Evolutionary conservation across 1,284 basidiomycete genomes (phyloP).

Genomic region (Tilletia horrida): DNA sequence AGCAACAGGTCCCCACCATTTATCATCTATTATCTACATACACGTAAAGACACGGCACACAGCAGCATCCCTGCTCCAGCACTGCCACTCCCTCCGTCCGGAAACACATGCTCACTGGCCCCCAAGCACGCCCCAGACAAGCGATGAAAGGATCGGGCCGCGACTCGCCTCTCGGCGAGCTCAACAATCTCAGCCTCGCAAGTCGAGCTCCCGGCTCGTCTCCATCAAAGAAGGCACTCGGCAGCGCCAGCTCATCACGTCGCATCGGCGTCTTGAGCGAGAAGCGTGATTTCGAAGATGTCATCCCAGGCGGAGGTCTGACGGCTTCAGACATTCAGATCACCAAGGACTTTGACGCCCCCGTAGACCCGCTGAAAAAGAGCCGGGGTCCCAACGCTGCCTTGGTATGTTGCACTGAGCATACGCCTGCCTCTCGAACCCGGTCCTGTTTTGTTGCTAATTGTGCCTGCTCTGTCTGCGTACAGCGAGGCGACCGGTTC

Average conservation of each 20-base stretch:
- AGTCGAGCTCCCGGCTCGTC: neutral
- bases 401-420: neutral
- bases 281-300: conserved; percentile 13
- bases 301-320: conserved; percentile 10
- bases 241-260: neutral
- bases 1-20: too few species aligned
- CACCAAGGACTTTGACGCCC: conserved; percentile 15
- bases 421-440: neutral
- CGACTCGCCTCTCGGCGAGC: conserved; percentile 11
- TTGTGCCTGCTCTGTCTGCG: neutral
- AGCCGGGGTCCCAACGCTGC: neutral
- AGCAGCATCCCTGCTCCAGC: too few species aligned
- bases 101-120: too few species aligned
- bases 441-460: neutral
- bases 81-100: too few species aligned
- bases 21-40: too few species aligned
- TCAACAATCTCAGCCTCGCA: conserved; percentile 13
- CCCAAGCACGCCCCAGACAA: neutral
- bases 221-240: neutral
- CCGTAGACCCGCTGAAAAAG: conserved; percentile 3
- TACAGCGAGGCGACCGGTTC: conserved; percentile 49
- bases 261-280: neutral
- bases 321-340: conserved; percentile 5
- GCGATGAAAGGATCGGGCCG: neutral
- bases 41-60: too few species aligned